Base-by-base conservation (phyloP, 2,329 filamentous ascomycete genomes). In the Colletotrichum ledebouriae region DNA sequence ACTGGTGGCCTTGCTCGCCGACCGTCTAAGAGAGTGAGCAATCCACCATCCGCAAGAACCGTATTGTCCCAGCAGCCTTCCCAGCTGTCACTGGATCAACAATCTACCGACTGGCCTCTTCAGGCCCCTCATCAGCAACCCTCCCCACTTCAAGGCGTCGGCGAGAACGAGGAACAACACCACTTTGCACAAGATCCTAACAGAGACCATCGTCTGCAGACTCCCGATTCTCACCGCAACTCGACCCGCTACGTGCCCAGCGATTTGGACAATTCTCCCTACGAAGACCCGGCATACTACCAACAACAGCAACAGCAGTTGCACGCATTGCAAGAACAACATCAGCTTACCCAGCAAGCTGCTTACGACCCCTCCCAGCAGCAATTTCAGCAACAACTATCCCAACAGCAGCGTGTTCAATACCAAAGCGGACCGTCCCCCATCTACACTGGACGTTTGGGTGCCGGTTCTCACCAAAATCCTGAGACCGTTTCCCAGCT, bases 401-500 rank as follows among this genome's bases (percentile, higher is more conserved):
- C 60, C 41, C 66, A 53, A 11, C 74, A 72, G 56, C 75, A 74
- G 37, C 73, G 44, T 41, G 60, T 29, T 15, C 70, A 77, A 49
- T 78, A 80, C 62, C 77, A 76, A 67, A 74, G 74, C 66, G 76
- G 75, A 33, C 79, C 77, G 53, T 75, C 78, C 66, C 79, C 75
- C 59, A 72, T 76, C 46, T 76, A 76, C 68, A 74, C 78, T n/a
- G 76, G 76, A 44, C 78, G 81, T 61, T 74, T 80, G 59, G 76
- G 72, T 70, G 78, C 72, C 66, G 73, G 70, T 64, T 70, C 74
- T 50, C 79, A 78, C 42, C 80, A 80, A 63, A 89, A 88, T 73
- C 79, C 86, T 33, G 88, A 90, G 76, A 89, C 87, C 5, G 77
- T 88, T 42, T 90, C 88, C 6, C 87, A 90, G 76, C 76, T 88